phyloP scores from a whole-genome alignment of 768 basidiomycete genomes.

The Boletellus sp. region DNA sequence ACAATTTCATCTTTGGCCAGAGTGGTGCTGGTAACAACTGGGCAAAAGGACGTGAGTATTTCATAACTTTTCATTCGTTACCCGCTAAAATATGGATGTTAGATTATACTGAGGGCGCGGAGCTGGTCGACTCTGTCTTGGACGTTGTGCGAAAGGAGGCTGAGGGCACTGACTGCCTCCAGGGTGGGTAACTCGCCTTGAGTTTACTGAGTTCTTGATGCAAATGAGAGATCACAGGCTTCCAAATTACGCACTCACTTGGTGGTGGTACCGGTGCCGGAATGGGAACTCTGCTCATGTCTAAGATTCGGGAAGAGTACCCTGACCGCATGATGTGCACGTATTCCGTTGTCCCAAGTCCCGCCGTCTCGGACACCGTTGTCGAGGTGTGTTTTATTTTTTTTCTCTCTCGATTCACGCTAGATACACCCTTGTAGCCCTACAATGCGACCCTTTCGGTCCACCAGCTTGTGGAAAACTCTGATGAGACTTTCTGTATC shows the following conservation, averaged over 20 bases:
- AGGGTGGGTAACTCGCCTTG: conserved; percentile 55
- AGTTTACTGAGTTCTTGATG: background rate
- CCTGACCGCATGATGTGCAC: conserved; percentile 99
- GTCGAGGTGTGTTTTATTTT: conserved; percentile 62
- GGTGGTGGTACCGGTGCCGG: conserved; percentile 99
- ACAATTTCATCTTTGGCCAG: conserved; percentile 98
- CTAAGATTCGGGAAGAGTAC: conserved; percentile 98
- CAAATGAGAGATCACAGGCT: conserved; percentile 49
- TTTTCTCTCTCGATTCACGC: background rate
- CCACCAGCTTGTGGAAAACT: conserved; percentile 99
- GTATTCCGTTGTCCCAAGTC: conserved; percentile 96
- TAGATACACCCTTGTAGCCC: conserved; percentile 48
- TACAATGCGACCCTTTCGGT: conserved; percentile 99
- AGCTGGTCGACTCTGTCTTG: conserved; percentile 96
- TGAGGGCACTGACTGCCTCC: conserved; percentile 94
- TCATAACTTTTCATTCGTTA: background rate
- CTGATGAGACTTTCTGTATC: conserved; percentile 99
- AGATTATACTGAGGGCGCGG: conserved; percentile 92
- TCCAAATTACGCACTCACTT: conserved; percentile 98
- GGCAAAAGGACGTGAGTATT: conserved; percentile 95
- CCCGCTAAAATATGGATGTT: background rate
- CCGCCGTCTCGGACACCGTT: conserved; percentile 98
- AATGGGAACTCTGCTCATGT: conserved; percentile 99
- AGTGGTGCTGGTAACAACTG: conserved; percentile 99
- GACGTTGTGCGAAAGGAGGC: conserved; percentile 99